Conservation (phyloP, 208 protist species). For the Balamuthia mandrillaris region DNA sequence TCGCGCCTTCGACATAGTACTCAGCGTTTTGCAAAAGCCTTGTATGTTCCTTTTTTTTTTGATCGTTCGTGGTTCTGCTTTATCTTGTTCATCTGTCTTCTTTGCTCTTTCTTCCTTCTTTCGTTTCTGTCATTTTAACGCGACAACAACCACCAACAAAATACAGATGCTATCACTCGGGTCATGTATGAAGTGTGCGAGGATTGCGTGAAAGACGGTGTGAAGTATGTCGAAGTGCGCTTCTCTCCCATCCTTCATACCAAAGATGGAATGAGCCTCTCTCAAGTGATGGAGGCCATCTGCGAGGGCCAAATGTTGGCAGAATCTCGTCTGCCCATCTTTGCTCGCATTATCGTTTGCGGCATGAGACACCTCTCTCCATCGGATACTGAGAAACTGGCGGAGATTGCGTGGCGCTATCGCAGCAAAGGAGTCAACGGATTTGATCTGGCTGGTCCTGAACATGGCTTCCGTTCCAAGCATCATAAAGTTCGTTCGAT, state of each 20-base stretch:
- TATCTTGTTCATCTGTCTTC: neutral
- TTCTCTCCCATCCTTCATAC: slow-evolving; percentile 64
- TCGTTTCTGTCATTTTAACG: too few relatives aligned
- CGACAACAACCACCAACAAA: too few relatives aligned
- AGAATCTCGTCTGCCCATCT: slow-evolving; percentile 37
- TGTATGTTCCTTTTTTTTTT: slow-evolving; percentile 47
- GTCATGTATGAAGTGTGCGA: slow-evolving; percentile 71
- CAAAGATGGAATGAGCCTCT: slow-evolving; percentile 41
- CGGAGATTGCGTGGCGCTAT: slow-evolving; percentile 69
- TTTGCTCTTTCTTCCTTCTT: neutral
- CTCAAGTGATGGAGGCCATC: slow-evolving; percentile 62
- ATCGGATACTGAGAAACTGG: slow-evolving; percentile 48
- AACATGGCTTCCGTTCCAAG: slow-evolving; percentile 56
- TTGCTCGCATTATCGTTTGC: slow-evolving; percentile 67
- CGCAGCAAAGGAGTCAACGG: slow-evolving; percentile 53
- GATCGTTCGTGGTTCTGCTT: neutral
- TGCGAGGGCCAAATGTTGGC: slow-evolving; percentile 58
- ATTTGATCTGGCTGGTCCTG: slow-evolving; percentile 71
- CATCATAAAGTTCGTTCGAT: slow-evolving; percentile 36
- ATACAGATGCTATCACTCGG: slow-evolving; percentile 62
- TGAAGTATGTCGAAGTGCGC: slow-evolving; percentile 63
- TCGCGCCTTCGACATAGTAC: slow-evolving; percentile 62
- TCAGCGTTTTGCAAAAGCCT: slow-evolving; percentile 57
- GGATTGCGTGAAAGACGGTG: slow-evolving; percentile 57
- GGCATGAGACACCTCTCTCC: slow-evolving; percentile 63